Evolutionary conservation across 352 stramenopile genomes (phyloP).

Genomic region (Phytophthora gonapodyides): DNA sequence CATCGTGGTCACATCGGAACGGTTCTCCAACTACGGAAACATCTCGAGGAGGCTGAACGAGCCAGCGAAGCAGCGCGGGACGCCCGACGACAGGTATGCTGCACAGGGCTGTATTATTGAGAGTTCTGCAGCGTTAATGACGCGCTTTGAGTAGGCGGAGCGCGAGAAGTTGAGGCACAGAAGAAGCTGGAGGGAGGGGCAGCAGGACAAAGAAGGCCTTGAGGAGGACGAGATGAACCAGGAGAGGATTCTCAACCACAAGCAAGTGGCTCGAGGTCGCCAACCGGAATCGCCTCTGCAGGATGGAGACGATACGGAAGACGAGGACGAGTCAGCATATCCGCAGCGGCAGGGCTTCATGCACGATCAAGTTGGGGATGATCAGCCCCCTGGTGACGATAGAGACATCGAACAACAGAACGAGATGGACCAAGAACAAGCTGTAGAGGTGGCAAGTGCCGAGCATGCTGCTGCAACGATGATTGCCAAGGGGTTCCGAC

Average conservation of each 20-base stretch:
- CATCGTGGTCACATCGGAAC: slow-evolving; percentile 29
- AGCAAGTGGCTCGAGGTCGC: slow-evolving; percentile 3
- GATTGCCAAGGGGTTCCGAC: slow-evolving; percentile 41
- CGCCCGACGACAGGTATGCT: slow-evolving; percentile 41
- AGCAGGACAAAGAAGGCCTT: slow-evolving; percentile 8
- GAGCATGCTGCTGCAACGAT: slow-evolving; percentile 31
- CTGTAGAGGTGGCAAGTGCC: neutral
- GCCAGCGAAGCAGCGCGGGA: slow-evolving; percentile 39
- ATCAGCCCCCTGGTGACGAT: neutral
- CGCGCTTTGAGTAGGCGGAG: slow-evolving; percentile 23
- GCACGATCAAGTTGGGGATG: slow-evolving; percentile 19
- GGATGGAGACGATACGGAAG: slow-evolving; percentile 31
- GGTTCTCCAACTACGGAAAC: slow-evolving; percentile 48
- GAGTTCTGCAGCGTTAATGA: neutral
- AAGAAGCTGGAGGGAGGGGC: slow-evolving; percentile 22
- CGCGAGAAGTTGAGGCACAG: slow-evolving; percentile 17
- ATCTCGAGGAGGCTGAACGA: slow-evolving; percentile 49
- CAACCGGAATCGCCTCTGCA: slow-evolving; percentile 3
- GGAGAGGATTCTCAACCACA: neutral
- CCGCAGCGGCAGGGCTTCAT: slow-evolving; percentile 36
- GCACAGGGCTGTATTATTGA: neutral
- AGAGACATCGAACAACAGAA: slow-evolving; percentile 7
- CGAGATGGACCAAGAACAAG: neutral
- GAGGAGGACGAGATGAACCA: slow-evolving; percentile 14
- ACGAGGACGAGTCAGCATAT: slow-evolving; percentile 36